These are phyloP conservation scores for Zoysia pacifica DNA, from an alignment of 176 grass and related monocot genomes.

Conservation along the genomic window DNA sequence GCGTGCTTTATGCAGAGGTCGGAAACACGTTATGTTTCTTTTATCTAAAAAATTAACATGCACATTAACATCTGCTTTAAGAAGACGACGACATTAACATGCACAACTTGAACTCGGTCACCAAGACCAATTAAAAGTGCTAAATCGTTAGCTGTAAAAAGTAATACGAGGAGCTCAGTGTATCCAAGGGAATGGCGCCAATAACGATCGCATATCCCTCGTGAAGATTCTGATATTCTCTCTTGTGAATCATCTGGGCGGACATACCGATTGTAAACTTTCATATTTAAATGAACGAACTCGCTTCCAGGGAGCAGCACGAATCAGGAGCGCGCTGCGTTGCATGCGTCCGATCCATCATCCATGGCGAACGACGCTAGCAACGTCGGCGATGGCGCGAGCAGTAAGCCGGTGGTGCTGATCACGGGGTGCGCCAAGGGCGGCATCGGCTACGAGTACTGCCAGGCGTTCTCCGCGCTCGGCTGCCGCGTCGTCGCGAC, in stretches of 20 bases:
- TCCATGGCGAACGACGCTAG: slow-evolving; percentile 16
- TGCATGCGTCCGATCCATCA: background rate
- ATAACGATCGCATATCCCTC: slow-evolving; percentile 25
- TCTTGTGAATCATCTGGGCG: background rate
- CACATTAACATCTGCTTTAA: no score
- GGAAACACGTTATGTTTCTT: no score
- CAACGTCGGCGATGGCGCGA: background rate
- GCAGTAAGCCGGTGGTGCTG: slow-evolving; percentile 40
- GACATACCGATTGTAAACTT: slow-evolving; percentile 8
- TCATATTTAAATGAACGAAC: background rate
- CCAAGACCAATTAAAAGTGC: background rate
- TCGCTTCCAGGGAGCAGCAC: no score
- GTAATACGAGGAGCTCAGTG: background rate
- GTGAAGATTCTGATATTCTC: slow-evolving; percentile 48
- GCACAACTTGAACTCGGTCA: background rate
- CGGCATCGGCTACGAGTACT: slow-evolving; percentile 69
- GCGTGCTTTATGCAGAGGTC: no score
- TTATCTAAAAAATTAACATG: no score
- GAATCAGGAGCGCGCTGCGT: background rate
- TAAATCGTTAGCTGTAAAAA: background rate
- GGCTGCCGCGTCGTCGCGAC: slow-evolving; percentile 62
- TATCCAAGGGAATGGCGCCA: background rate
- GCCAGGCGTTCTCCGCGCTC: slow-evolving; percentile 42
- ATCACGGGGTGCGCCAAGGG: slow-evolving; percentile 62
- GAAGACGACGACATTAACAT: background rate